A percentile compares a stretch with the other conserved stretches of the same genome.
These are phyloP conservation scores for Populus simonii DNA, from an alignment of 345 rosid species.

Conservation along the genomic window DNA sequence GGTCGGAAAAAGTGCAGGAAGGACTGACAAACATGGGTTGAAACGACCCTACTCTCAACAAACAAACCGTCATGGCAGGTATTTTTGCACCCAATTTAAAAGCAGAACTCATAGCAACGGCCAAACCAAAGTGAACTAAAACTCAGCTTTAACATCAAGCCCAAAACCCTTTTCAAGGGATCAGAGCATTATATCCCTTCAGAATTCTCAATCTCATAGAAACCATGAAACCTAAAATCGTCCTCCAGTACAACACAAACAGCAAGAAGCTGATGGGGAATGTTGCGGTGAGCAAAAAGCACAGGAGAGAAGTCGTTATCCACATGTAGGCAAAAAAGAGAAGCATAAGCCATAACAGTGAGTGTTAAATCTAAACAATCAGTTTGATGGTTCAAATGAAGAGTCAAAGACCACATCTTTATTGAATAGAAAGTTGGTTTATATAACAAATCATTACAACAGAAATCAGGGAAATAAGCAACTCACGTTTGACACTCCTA, in stretches of 20 bases:
- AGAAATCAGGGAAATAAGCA: accelerated
- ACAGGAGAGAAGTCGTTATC: constrained; percentile 8
- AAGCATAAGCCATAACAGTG: constrained; percentile 4
- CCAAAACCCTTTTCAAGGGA: constrained; percentile 12
- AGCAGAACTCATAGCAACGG: neutral
- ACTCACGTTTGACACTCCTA: no score
- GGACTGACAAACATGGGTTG: neutral
- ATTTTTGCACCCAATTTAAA: neutral
- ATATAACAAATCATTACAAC: neutral
- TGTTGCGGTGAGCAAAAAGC: neutral
- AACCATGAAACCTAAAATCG: no score
- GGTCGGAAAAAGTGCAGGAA: neutral
- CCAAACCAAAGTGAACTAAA: constrained; percentile 12
- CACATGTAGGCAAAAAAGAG: constrained; percentile 25
- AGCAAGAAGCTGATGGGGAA: neutral
- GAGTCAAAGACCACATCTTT: no score
- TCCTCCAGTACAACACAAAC: neutral
- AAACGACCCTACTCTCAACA: neutral
- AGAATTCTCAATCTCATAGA: neutral
- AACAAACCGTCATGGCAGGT: neutral
- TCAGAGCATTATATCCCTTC: neutral
- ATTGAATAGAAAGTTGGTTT: no score
- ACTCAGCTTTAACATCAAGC: neutral
- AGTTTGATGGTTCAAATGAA: no score
- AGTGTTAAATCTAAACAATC: no score